Evolutionary conservation across 2,329 filamentous ascomycete genomes (phyloP).

Genomic region (Neonectria coccinea): DNA sequence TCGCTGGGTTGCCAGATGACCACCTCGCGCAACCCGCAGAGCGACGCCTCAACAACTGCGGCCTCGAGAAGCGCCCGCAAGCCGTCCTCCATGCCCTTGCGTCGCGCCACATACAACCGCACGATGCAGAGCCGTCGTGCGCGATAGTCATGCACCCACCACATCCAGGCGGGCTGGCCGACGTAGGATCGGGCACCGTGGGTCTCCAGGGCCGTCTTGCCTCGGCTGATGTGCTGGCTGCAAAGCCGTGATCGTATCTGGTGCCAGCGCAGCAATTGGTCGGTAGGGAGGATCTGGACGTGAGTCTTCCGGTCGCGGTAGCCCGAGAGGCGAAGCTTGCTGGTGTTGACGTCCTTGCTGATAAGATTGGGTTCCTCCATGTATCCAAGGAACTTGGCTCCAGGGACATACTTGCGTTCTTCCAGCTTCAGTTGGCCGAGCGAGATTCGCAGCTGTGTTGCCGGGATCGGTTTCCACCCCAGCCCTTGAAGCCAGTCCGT

Average conservation of each 20-base stretch:
- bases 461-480: slow-evolving; percentile 51
- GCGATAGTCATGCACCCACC: slow-evolving; percentile 53
- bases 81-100: slow-evolving; percentile 39
- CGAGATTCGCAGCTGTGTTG: slow-evolving; percentile 49
- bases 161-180: slow-evolving; percentile 45
- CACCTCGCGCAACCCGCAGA: slow-evolving; percentile 49
- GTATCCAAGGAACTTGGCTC: slow-evolving; percentile 39
- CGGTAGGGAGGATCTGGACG: slow-evolving; percentile 50
- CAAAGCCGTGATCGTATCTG: slow-evolving; percentile 47
- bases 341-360: slow-evolving; percentile 42
- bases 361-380: slow-evolving; percentile 39
- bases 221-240: slow-evolving; percentile 37
- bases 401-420: slow-evolving; percentile 33
- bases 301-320: slow-evolving; percentile 44
- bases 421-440: slow-evolving; percentile 39
- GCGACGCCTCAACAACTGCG: slow-evolving; percentile 49
- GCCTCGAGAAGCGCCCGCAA: slow-evolving; percentile 48
- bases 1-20: slow-evolving; percentile 53
- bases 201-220: neutral
- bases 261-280: slow-evolving; percentile 49
- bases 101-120: slow-evolving; percentile 31
- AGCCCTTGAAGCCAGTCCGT: slow-evolving; percentile 49
- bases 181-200: slow-evolving; percentile 26
- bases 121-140: slow-evolving; percentile 34
- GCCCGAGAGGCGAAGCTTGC: slow-evolving; percentile 40